Percentiles rank a stretch among this genome's conserved stretches.
Conservation (phyloP, 768 basidiomycete genomes). For the Tephrocybe sp. region DNA sequence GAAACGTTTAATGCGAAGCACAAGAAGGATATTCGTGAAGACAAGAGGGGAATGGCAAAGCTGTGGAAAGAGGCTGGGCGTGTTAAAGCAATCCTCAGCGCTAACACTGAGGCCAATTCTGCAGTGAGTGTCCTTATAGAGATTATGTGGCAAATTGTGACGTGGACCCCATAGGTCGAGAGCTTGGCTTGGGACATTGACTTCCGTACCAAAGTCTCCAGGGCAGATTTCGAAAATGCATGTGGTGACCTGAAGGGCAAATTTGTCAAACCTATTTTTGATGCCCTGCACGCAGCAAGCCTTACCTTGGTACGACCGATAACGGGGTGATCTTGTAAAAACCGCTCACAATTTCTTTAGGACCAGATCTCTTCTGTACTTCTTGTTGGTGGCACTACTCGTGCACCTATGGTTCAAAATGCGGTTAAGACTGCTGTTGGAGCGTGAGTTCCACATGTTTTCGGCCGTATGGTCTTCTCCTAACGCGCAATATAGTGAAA, state of each 20-base stretch:
- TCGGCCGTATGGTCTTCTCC: neutral
- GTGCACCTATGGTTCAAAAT: conserved; percentile 89
- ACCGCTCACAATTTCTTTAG: conserved; percentile 36
- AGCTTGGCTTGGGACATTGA: conserved; percentile 90
- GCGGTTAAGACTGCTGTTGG: conserved; percentile 79
- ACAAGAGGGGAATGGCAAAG: conserved; percentile 88
- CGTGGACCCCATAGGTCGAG: conserved; percentile 60
- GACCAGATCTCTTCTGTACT: conserved; percentile 85
- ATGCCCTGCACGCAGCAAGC: conserved; percentile 68
- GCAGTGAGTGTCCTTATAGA: conserved; percentile 46
- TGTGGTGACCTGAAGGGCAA: conserved; percentile 64
- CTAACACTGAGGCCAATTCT: conserved; percentile 79
- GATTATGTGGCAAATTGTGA: conserved; percentile 3
- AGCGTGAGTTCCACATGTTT: conserved; percentile 49
- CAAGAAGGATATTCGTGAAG: conserved; percentile 64
- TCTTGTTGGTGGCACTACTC: conserved; percentile 86
- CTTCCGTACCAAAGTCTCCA: conserved; percentile 75
- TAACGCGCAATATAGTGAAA: conserved; percentile 44
- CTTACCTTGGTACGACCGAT: conserved; percentile 56
- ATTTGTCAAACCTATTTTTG: conserved; percentile 72
- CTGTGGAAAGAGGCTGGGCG: conserved; percentile 92
- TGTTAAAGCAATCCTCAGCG: conserved; percentile 90
- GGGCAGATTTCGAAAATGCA: conserved; percentile 75
- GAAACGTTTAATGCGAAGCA: conserved; percentile 74
- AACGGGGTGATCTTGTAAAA: neutral